Evolutionary conservation across 305 asterid genomes (phyloP).

Genomic region (Fraxinus albicans): DNA sequence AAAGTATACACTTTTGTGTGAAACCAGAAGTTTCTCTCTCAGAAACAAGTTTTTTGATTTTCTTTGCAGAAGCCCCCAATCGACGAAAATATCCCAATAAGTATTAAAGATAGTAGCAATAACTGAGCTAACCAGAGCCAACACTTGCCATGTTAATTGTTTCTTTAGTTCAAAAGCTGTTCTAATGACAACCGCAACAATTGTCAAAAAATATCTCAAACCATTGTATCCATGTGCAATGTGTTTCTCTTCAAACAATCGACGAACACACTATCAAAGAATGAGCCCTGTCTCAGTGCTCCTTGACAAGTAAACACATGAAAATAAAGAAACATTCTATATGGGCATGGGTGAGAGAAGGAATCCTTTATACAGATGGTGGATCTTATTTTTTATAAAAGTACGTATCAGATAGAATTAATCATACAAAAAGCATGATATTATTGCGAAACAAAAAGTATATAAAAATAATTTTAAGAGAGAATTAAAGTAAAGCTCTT

Average conservation of each 20-base stretch:
- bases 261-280: conserved; percentile 59
- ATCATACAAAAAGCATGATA: background rate
- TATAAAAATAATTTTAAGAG: background rate
- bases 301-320: conserved; percentile 9
- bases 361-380: background rate
- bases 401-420: background rate
- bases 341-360: background rate
- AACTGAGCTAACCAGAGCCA: conserved; percentile 61
- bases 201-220: conserved; percentile 69
- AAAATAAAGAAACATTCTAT: background rate
- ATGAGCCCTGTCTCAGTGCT: conserved; percentile 19
- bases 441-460: background rate
- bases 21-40: conserved; percentile 58
- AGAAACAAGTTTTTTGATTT: conserved; percentile 59
- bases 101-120: conserved; percentile 58
- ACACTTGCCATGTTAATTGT: conserved; percentile 48
- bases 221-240: conserved; percentile 53
- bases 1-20: conserved; percentile 55
- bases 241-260: conserved; percentile 69
- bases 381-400: background rate
- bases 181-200: conserved; percentile 64
- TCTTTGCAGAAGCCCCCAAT: conserved; percentile 78
- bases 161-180: conserved; percentile 63
- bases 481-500: background rate
- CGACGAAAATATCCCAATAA: conserved; percentile 80